Base-by-base conservation (phyloP, 345 rosid genomes). In the Euclidium syriacum region DNA sequence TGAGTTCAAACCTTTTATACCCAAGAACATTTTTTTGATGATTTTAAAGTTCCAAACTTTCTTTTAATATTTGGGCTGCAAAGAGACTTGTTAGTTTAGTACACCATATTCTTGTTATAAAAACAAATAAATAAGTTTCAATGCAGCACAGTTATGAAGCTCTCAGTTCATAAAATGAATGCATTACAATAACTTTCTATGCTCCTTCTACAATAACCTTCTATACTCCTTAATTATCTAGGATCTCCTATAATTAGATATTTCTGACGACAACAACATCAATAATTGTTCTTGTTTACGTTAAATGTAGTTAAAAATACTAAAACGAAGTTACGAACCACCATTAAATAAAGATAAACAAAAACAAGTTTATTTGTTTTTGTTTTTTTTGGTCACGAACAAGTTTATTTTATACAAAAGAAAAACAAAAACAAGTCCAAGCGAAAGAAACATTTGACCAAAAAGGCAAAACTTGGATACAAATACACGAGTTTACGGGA, bases 371-470 rank as follows among this genome's bases (percentile, higher is more conserved):
- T n/a, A n/a, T n/a, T n/a, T n/a, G n/a, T n/a, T n/a, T n/a, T n/a
- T n/a, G n/a, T n/a, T n/a, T n/a, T n/a, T n/a, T n/a, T n/a, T n/a
- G n/a, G n/a, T n/a, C n/a, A n/a, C n/a, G n/a, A 48, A 5, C 11
- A 46, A 22, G 12, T 41, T 0, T 5, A n/a, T 17, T 11, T 3
- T 20, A 10, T 6, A 47, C 2, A 4, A 46, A 2, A 23, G 2
- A 6, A 27, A 42, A 7, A 42, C 0, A 2, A 34, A 23, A 44
- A 68, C 46, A 50, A 60, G 68, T 69, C 57, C 22, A 70, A 53
- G 57, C 22, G 74, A 53, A 54, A 70, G 63, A 53, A 53, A 62
- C 63, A 70, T 54, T 46, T 34, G 63, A 70, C 68, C 68, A 62
- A 52, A 69, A 32, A 41, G 54, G 60, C 39, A 51, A 41, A 51